Conservation (phyloP, 345 rosid genomes). For the Eucalyptus grandis region DNA sequence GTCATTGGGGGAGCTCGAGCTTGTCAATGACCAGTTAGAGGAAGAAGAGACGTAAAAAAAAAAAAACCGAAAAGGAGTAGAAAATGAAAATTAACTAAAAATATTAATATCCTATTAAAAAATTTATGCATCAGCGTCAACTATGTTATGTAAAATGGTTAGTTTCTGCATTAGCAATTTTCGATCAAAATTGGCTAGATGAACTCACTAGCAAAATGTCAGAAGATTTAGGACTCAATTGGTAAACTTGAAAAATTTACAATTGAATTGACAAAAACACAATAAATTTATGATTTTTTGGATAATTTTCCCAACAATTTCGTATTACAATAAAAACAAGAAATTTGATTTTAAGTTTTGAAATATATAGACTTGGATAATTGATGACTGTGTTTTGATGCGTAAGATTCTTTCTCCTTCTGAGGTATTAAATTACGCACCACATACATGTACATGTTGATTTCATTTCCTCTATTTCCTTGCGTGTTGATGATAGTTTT, state of each 20-base stretch:
- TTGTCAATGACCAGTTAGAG: too few species aligned
- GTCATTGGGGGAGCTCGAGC: too few species aligned
- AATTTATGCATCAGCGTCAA: accelerated
- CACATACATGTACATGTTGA: neutral
- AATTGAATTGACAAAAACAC: too few species aligned
- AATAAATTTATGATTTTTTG: too few species aligned
- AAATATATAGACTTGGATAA: neutral
- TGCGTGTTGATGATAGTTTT: neutral
- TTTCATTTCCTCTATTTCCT: neutral
- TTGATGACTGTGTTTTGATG: neutral
- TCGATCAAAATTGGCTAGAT: neutral
- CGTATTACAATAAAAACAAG: neutral
- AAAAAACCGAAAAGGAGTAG: too few species aligned
- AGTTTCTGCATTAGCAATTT: neutral
- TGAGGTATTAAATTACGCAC: neutral
- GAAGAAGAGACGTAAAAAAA: too few species aligned
- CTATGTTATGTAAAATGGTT: too few species aligned
- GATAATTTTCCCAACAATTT: neutral
- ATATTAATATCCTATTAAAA: too few species aligned
- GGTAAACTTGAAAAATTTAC: neutral
- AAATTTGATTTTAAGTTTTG: neutral
- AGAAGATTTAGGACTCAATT: too few species aligned
- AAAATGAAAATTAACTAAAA: too few species aligned
- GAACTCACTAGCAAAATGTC: neutral
- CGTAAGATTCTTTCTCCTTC: neutral